These are phyloP conservation scores for Xylariaceae sp. DNA, from an alignment of 2,329 filamentous ascomycete species.

Conservation along the genomic window DNA sequence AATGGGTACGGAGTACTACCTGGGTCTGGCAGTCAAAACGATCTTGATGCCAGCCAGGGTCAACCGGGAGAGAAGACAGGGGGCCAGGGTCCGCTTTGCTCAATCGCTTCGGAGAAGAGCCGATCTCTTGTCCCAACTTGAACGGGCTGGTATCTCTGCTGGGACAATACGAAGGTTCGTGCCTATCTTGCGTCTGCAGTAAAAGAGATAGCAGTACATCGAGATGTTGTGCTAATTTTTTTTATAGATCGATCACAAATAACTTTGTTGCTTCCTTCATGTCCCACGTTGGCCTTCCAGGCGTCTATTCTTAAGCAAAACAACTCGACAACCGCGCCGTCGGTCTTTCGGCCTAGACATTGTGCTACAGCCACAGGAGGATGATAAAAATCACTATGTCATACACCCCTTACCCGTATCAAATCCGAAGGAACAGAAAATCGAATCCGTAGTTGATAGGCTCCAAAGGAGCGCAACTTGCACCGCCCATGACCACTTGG, in stretches of 20 bases:
- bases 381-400: slow-evolving; percentile 14
- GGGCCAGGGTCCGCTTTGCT: slow-evolving; percentile 32
- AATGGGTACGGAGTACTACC: slow-evolving; percentile 36
- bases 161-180: too few species aligned
- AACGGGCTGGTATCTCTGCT: too few species aligned
- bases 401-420: slow-evolving; percentile 20
- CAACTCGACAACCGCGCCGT: slow-evolving; percentile 2
- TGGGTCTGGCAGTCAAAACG: slow-evolving; percentile 36
- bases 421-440: slow-evolving; percentile 11
- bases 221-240: too few species aligned
- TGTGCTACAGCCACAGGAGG: slow-evolving; percentile 26
- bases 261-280: slow-evolving; percentile 18
- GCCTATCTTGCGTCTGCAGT: too few species aligned
- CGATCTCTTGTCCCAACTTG: slow-evolving; percentile 2
- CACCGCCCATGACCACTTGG: slow-evolving; percentile 5
- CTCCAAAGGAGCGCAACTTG: not conserved
- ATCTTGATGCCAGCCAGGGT: slow-evolving; percentile 41
- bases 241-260: not conserved
- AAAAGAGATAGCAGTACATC: slow-evolving; percentile 1
- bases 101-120: slow-evolving; percentile 2
- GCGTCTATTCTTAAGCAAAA: slow-evolving; percentile 21
- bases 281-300: slow-evolving; percentile 16
- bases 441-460: slow-evolving; percentile 6
- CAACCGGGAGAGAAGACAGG: slow-evolving; percentile 34
- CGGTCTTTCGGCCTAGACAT: not conserved